Evolutionary conservation across 1,284 basidiomycete species (phyloP), one percentile per base, ranked within the genome.

Genomic region (Fomes fomentarius): DNA sequence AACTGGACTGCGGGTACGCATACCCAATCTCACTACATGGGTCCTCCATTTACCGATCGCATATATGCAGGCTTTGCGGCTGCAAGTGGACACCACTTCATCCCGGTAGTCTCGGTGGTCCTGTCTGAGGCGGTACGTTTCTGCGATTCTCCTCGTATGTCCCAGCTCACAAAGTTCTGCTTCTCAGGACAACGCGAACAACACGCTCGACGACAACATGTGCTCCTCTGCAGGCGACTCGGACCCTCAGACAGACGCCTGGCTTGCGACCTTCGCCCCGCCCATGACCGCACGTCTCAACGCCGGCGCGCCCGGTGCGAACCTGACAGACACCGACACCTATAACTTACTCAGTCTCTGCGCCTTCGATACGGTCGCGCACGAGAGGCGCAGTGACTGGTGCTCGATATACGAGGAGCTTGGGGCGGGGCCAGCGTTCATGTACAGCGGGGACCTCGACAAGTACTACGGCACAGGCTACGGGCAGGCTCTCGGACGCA

Each of bases 381-480:
- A 76, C 7, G 75, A 77, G 60, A 65, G 57, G 1, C 72, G 79
- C 45, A 91, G 88, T 62, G 79, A 78, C 0, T 94, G 90, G 76
- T 96, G 94, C 67, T 66, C 66, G 4, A 58, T 94, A 6, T 93
- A 94, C 67, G 63, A 63, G 14, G 49, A 66, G 9, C 66, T 76
- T 0, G 87, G 89, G 10, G 64, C 62, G 47, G 93, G 87, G 67
- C 72, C 74, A 17, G 75, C 74, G 1, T 87, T 85, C 60, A 86
- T 89, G 52, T 92, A 94, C 69, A 79, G 73, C 37, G 80, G 79
- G 4, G 91, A 94, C 66, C 70, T 94, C 9, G 81, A 84, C 64
- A 90, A 93, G 68, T 94, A 83, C 70, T 93, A 94, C 67, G 77
- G 73, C 44, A 89, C 77, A 49, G 91, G 84, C 84, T 84, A 89